Percentiles rank a stretch among this genome's conserved stretches.
These are phyloP conservation scores for Ogataea philodendri DNA, from an alignment of 805 yeast genomes.

Conservation along the genomic window DNA sequence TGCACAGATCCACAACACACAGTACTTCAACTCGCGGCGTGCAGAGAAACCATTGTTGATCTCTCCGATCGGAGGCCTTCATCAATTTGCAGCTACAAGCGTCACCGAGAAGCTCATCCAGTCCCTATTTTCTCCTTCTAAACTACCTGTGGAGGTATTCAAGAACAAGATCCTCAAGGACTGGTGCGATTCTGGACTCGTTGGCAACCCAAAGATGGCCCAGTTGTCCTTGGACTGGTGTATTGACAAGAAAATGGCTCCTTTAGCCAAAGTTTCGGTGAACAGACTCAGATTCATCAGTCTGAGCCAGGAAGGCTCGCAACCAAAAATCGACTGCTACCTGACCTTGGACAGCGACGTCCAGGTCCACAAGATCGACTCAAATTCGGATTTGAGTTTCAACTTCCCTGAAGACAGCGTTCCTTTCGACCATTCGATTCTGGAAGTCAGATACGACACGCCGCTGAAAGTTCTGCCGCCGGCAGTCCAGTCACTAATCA, in stretches of 20 bases:
- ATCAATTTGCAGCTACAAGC: slow-evolving; percentile 37
- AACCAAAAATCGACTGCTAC: slow-evolving; percentile 28
- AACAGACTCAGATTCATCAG: slow-evolving; percentile 31
- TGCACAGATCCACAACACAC: slow-evolving; percentile 17
- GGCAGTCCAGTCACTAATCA: slow-evolving; percentile 38
- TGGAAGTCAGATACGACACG: slow-evolving; percentile 47
- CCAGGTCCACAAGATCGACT: slow-evolving; percentile 11
- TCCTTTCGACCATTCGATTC: slow-evolving; percentile 47
- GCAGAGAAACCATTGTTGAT: slow-evolving; percentile 31
- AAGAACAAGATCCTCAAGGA: slow-evolving; percentile 18
- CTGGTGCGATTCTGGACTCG: slow-evolving; percentile 24
- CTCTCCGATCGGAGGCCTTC: slow-evolving; percentile 42
- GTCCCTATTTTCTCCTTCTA: slow-evolving; percentile 19
- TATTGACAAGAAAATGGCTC: slow-evolving; percentile 29
- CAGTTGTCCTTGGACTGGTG: slow-evolving; percentile 34
- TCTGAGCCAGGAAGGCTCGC: slow-evolving; percentile 8
- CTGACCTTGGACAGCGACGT: slow-evolving; percentile 33
- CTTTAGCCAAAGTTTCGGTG: slow-evolving; percentile 28
- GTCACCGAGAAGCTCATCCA: slow-evolving; percentile 23
- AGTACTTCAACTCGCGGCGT: slow-evolving; percentile 1
- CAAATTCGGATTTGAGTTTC: slow-evolving; percentile 13
- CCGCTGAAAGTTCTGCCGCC: slow-evolving; percentile 34
- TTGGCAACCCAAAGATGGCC: slow-evolving; percentile 34
- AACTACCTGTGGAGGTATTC: slow-evolving; percentile 7
- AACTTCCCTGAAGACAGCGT: slow-evolving; percentile 13